Conservation (phyloP, 2,329 filamentous ascomycete species). For the Fonsecaea multimorphosa region DNA sequence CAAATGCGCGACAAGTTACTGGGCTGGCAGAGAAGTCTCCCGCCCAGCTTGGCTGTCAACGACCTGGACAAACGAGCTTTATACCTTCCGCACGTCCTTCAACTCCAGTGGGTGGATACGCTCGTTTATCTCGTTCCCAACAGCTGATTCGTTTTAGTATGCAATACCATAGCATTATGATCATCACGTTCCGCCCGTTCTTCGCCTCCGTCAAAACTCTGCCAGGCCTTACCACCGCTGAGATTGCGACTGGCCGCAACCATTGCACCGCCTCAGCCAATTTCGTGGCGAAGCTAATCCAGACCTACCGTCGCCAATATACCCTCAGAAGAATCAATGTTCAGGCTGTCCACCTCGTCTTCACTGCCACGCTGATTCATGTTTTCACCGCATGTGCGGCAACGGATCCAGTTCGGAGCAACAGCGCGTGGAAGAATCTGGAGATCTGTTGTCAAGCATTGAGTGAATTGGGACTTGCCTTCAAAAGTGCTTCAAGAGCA, state of each 20-base stretch:
- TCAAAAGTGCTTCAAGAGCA: constrained; percentile 34
- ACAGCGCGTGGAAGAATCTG: constrained; percentile 31
- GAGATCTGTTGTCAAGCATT: constrained; percentile 37
- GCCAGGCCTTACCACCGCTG: constrained; percentile 13
- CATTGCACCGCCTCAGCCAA: constrained; percentile 27
- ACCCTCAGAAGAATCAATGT: constrained; percentile 34
- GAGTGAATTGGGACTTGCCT: constrained; percentile 34
- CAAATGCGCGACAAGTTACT: constrained; percentile 19
- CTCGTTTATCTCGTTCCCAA: not conserved
- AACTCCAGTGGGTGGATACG: constrained; percentile 25
- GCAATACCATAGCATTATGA: constrained; percentile 36
- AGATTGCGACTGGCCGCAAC: constrained; percentile 21
- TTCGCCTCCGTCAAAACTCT: constrained; percentile 29
- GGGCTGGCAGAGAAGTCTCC: constrained; percentile 22
- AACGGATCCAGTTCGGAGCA: constrained; percentile 24
- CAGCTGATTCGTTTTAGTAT: constrained; percentile 27
- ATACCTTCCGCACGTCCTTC: constrained; percentile 33
- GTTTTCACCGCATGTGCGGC: constrained; percentile 34
- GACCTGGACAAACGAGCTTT: constrained; percentile 20
- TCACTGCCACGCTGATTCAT: constrained; percentile 36
- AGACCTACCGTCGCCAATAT: constrained; percentile 30
- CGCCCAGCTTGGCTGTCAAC: constrained; percentile 22
- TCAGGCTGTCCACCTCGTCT: constrained; percentile 37
- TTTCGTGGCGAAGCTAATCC: constrained; percentile 28
- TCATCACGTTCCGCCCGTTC: constrained; percentile 35